These are phyloP conservation scores for Suhomyces choctaworum DNA, from an alignment of 1,139 yeast species.

Conservation along the genomic window DNA sequence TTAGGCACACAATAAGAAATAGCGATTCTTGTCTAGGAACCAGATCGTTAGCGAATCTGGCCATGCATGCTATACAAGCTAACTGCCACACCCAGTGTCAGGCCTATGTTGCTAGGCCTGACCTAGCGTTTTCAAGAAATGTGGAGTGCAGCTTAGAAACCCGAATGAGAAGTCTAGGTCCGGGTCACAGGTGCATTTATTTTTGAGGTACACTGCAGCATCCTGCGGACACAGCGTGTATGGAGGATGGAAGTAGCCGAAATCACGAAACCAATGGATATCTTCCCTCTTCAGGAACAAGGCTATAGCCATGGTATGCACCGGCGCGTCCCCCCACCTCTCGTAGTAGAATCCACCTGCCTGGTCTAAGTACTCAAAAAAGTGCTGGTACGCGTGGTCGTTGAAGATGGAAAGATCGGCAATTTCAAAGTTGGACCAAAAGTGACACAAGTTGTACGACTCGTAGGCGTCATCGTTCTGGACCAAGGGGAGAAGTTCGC, in stretches of 20 bases:
- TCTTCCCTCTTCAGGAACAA: slow-evolving; percentile 25
- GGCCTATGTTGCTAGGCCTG: too few relatives aligned
- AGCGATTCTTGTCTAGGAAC: too few relatives aligned
- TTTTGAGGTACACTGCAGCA: slow-evolving; percentile 15
- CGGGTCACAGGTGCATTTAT: slow-evolving; percentile 36
- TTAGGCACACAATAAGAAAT: too few relatives aligned
- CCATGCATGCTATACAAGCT: too few relatives aligned
- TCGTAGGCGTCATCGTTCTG: slow-evolving; percentile 22
- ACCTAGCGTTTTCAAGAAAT: slow-evolving; percentile 21
- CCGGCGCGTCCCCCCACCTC: slow-evolving; percentile 47
- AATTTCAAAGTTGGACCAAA: slow-evolving; percentile 43
- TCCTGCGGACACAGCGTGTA: slow-evolving; percentile 36
- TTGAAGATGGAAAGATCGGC: slow-evolving; percentile 31
- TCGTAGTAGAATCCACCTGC: slow-evolving; percentile 42
- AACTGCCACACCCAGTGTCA: too few relatives aligned
- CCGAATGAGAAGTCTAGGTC: slow-evolving; percentile 29
- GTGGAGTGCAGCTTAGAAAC: slow-evolving; percentile 35
- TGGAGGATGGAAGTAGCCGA: slow-evolving; percentile 40
- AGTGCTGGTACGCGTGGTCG: slow-evolving; percentile 23
- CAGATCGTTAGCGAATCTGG: too few relatives aligned
- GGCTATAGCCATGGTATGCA: slow-evolving; percentile 34
- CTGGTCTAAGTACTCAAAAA: slow-evolving; percentile 30
- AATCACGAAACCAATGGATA: slow-evolving; percentile 33
- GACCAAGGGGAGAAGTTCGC: slow-evolving; percentile 12
- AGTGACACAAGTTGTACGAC: slow-evolving; percentile 40